Conservation (phyloP, 1,284 basidiomycete species). For the Pyrrhoderma noxium region DNA sequence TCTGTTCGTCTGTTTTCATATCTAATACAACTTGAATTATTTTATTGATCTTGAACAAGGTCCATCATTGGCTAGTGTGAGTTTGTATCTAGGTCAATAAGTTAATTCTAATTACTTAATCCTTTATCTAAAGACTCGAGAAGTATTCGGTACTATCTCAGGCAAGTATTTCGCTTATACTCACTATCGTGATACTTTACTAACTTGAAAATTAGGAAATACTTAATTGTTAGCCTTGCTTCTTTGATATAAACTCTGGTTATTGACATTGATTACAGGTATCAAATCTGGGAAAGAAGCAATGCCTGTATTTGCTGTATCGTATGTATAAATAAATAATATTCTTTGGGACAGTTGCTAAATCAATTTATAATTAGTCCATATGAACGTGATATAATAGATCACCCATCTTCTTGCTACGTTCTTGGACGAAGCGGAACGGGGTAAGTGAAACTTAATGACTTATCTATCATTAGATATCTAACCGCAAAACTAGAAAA, state of each 20-base stretch:
- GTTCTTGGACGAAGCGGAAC: slow-evolving; percentile 69
- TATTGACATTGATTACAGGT: slow-evolving; percentile 24
- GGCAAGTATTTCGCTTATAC: slow-evolving; percentile 4
- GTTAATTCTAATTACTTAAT: not conserved
- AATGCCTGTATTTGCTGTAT: slow-evolving; percentile 47
- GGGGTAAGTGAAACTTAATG: slow-evolving; percentile 36
- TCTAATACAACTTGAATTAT: no score
- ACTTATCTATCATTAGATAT: slow-evolving; percentile 2
- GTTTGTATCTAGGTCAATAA: slow-evolving; percentile 19
- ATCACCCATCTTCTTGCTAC: slow-evolving; percentile 54
- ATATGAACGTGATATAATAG: slow-evolving; percentile 53
- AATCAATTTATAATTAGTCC: slow-evolving; percentile 31
- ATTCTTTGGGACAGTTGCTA: no score
- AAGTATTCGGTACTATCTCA: slow-evolving; percentile 62
- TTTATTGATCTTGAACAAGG: slow-evolving; percentile 26
- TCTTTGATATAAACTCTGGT: not conserved
- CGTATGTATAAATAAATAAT: slow-evolving; percentile 33
- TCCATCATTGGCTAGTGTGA: slow-evolving; percentile 52
- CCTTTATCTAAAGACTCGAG: slow-evolving; percentile 39
- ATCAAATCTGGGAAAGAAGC: slow-evolving; percentile 41
- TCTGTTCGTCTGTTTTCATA: no score
- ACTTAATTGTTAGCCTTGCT: slow-evolving; percentile 38
- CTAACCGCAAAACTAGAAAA: no score
- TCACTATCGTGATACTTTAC: no score
- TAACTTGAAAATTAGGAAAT: slow-evolving; percentile 33